phyloP scores from a whole-genome alignment of 129 eudicot species.

The Helianthus annuus region HanXRQr2.0-SUNRISE NC_035449.2:173399437-173399936 shows the following conservation, averaged over 20 bases:
- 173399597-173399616: no score
- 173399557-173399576: no score
- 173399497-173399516: no score
- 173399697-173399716: neutral
- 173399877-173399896: slow-evolving; percentile 35
- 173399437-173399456: no score
- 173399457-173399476: no score
- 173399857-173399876: slow-evolving; percentile 24
- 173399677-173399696: slow-evolving; percentile 56
- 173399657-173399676: no score
- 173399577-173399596: no score
- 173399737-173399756: slow-evolving; percentile 67
- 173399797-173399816: slow-evolving; percentile 62
- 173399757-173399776: slow-evolving; percentile 56
- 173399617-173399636: neutral
- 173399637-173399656: slow-evolving; percentile 21
- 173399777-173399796: slow-evolving; percentile 81
- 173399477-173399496: no score
- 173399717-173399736: slow-evolving; percentile 52
- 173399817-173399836: slow-evolving; percentile 53
- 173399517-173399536: no score
- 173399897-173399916: no score
- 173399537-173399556: no score
- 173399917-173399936: no score
- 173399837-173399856: slow-evolving; percentile 45